Percentiles rank a stretch among this genome's conserved stretches.
Conservation (phyloP, 2,329 filamentous ascomycete genomes). For the Sporothrix schenckii region DNA sequence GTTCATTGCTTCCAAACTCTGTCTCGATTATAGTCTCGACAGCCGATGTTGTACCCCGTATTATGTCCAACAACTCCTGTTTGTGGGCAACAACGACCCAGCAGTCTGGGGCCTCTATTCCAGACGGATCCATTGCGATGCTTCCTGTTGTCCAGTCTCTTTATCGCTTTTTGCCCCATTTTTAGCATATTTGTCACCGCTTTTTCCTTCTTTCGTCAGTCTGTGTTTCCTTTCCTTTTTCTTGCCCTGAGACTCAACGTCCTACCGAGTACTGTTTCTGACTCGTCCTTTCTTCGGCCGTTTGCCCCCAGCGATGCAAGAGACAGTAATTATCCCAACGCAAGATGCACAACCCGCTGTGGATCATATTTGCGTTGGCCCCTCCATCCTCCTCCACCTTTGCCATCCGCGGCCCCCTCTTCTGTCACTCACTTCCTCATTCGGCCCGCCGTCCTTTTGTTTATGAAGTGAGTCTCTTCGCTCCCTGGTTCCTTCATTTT, state of each 20-base stretch:
- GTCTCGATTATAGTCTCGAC: background rate
- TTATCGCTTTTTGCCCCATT: background rate
- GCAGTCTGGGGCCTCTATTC: background rate
- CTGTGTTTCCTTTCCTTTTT: background rate
- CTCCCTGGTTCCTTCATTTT: background rate
- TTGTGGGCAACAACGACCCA: background rate
- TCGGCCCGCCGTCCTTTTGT: background rate
- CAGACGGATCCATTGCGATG: background rate
- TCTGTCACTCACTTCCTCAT: slow-evolving; percentile 3
- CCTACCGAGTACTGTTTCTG: background rate
- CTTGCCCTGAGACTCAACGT: background rate
- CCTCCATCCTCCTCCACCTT: background rate
- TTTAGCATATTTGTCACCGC: background rate
- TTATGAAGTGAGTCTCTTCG: background rate
- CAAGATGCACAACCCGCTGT: slow-evolving; percentile 1
- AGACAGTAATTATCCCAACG: background rate
- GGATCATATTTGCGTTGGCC: slow-evolving; percentile 5
- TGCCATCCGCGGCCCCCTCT: background rate
- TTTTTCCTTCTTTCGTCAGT: background rate
- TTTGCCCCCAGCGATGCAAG: background rate
- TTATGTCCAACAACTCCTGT: background rate
- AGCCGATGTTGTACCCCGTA: background rate
- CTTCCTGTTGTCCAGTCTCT: no score
- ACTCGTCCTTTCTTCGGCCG: background rate
- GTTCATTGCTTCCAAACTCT: background rate